Evolutionary conservation across 495 filamentous ascomycete genomes (phyloP), one percentile per base, ranked within the genome.

Genomic region (Terfezia boudieri): DNA sequence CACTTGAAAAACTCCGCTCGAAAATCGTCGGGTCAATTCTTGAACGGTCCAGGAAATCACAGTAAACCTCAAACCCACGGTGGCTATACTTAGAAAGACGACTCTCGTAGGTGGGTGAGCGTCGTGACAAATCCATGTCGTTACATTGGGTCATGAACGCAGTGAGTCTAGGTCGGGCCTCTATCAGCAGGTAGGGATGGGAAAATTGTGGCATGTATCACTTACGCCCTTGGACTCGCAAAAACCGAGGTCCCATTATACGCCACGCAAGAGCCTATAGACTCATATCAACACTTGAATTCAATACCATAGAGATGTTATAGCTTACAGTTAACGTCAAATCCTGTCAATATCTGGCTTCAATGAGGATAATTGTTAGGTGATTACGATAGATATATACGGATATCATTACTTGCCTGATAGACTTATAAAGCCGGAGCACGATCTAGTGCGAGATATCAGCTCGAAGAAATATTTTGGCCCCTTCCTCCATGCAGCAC

Each of bases 81-180:
- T 81, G 84, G 22, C 79, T 82, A 66, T 89, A 92, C 64, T 92
- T 92, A 4, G 82, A 84, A n/a, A 92, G 72, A 9, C 84, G 80
- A 57, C 82, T 88, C 60, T 92, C 84, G 61, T 89, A 92, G 0
- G 83, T 86, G 0, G 84, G 84, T 10, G 82, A 87, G 12, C 84
- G 77, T 4, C 84, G 74, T 8, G 75, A 78, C 49, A 92, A 71
- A 63, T 92, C 84, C 58, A 92, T 75, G 26, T 76, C 77, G 60
- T 92, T 92, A 55, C 72, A 72, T 68, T 92, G 84, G 8, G 82
- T 86, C 53, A 88, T 77, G 59, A 77, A 87, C 1, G 83, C 74
- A n/a, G 73, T 74, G 7, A 92, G 62, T 81, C 72, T 38, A 37
- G 14, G n/a, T 17, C n/a, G 17, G 14, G 6, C 16, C 16, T 8